These are phyloP conservation scores for Zymoseptoria brevis DNA, from an alignment of 2,329 filamentous ascomycete genomes.

Conservation along the genomic window DNA sequence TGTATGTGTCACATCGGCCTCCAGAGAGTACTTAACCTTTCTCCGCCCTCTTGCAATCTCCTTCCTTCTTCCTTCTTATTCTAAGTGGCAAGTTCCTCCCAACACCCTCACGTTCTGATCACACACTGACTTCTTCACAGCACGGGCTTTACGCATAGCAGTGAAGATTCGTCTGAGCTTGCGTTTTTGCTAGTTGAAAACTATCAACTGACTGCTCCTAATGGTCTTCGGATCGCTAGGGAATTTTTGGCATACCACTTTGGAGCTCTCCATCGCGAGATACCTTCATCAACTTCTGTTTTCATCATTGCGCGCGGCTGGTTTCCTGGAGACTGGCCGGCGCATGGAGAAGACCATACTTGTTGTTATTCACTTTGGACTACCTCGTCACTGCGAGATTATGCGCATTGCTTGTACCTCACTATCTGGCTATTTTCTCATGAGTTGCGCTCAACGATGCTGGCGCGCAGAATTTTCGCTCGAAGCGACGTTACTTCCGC, in stretches of 20 bases:
- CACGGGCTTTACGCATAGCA: constrained; percentile 74
- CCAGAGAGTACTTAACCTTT: too few species aligned
- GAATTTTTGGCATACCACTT: constrained; percentile 62
- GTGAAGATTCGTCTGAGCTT: constrained; percentile 83
- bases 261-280: not conserved
- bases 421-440: not conserved
- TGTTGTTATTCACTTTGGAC: not conserved
- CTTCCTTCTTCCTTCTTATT: too few species aligned
- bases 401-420: not conserved
- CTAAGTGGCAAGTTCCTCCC: too few species aligned
- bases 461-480: not conserved
- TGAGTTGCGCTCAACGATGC: not conserved
- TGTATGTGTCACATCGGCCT: too few species aligned
- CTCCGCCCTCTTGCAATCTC: too few species aligned
- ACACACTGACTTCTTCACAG: constrained; percentile 20
- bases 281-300: constrained; percentile 6
- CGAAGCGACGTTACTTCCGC: not conserved
- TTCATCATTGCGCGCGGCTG: constrained; percentile 16
- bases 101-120: not conserved
- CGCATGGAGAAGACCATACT: constrained; percentile 13
- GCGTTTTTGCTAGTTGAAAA: constrained; percentile 89
- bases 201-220: constrained; percentile 68
- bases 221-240: constrained; percentile 61
- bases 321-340: constrained; percentile 2
- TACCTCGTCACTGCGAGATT: too few species aligned